Percentiles rank a stretch among this genome's conserved stretches.
Conservation (phyloP, 2,329 filamentous ascomycete species). For the Phyllachora maydis region DNA sequence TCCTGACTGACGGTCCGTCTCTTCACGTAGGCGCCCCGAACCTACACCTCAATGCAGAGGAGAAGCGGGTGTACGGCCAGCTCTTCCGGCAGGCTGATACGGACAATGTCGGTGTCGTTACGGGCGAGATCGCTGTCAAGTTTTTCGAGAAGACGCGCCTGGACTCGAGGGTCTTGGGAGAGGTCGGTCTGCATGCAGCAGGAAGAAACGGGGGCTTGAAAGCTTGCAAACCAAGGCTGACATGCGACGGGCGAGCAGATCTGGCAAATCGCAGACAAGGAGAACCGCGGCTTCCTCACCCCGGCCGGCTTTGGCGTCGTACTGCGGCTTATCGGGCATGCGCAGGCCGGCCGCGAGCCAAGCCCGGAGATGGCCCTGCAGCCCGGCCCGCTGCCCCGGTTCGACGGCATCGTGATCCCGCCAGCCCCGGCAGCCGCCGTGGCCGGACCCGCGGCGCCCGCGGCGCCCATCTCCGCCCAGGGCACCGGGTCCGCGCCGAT, state of each 20-base stretch:
- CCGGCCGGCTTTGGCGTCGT: constrained; percentile 87
- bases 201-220: too few relatives aligned
- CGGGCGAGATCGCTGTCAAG: constrained; percentile 85
- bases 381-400: constrained; percentile 75
- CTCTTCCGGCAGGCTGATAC: constrained; percentile 86
- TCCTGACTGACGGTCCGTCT: too few relatives aligned
- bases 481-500: constrained; percentile 45
- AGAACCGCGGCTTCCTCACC: constrained; percentile 87
- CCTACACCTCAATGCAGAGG: constrained; percentile 73
- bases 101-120: constrained; percentile 81
- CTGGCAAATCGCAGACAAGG: constrained; percentile 96
- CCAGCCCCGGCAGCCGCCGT: constrained; percentile 17
- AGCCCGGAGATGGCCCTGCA: constrained; percentile 65
- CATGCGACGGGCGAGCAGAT: too few relatives aligned
- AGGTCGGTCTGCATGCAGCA: too few relatives aligned
- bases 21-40: constrained; percentile 40
- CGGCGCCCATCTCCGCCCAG: constrained; percentile 26
- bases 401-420: constrained; percentile 49
- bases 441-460: constrained; percentile 16
- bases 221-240: too few relatives aligned
- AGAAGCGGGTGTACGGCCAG: constrained; percentile 85
- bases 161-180: constrained; percentile 66
- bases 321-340: constrained; percentile 84
- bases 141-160: constrained; percentile 96
- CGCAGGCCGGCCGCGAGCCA: constrained; percentile 71